A percentile compares a stretch with the other conserved stretches of the same genome.
These are phyloP conservation scores for Microcera coccophila DNA, from an alignment of 2,329 filamentous ascomycete genomes.

Conservation along the genomic window DNA sequence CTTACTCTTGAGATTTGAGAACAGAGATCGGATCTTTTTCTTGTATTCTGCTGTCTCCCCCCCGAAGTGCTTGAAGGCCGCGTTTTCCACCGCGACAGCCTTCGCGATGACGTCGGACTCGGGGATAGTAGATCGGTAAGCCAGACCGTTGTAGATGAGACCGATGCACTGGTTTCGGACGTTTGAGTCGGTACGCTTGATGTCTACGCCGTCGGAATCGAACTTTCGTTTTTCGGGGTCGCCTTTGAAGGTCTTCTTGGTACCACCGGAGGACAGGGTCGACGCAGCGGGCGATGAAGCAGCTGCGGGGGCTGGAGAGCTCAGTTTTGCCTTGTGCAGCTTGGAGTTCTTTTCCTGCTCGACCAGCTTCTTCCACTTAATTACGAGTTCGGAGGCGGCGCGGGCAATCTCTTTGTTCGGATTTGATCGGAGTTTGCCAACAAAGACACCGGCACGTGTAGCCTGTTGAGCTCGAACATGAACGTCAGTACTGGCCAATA, in stretches of 20 bases:
- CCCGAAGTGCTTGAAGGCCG: conserved; percentile 66
- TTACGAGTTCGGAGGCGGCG: conserved; percentile 76
- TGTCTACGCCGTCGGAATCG: conserved; percentile 75
- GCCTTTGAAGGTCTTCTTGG: conserved; percentile 52
- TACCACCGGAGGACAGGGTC: conserved; percentile 25
- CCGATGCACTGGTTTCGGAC: conserved; percentile 82
- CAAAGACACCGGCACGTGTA: conserved; percentile 85
- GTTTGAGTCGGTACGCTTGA: conserved; percentile 67
- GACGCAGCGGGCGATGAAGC: conserved; percentile 52
- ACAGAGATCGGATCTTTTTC: conserved; percentile 85
- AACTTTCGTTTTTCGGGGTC: conserved; percentile 77
- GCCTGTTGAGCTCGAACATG: conserved; percentile 42
- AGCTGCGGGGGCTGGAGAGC: conserved; percentile 41
- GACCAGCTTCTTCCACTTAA: conserved; percentile 80
- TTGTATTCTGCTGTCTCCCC: conserved; percentile 74
- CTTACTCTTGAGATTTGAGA: conserved; percentile 91
- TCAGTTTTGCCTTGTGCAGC: conserved; percentile 40
- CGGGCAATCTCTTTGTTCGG: conserved; percentile 76
- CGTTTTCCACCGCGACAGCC: conserved; percentile 77
- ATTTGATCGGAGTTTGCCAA: conserved; percentile 76
- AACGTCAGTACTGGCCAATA: not conserved
- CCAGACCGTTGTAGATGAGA: conserved; percentile 88
- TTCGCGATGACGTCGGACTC: conserved; percentile 67
- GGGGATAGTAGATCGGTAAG: conserved; percentile 66
- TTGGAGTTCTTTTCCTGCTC: conserved; percentile 57